These are phyloP conservation scores for Fusarium sp. DNA, from an alignment of 2,329 filamentous ascomycete species.

Conservation along the genomic window DNA sequence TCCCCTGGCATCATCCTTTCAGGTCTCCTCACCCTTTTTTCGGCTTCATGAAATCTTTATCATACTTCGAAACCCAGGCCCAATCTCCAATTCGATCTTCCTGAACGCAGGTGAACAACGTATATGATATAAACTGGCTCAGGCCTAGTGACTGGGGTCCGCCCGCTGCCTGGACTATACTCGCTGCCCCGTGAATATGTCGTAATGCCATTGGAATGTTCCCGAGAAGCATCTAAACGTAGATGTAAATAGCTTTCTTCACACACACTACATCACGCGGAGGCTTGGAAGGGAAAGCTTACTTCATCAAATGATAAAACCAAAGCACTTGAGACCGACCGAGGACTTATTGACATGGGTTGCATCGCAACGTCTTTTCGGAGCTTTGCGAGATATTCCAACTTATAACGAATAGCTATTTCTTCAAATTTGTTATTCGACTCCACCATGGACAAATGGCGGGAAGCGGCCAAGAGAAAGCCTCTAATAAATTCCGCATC, in stretches of 20 bases:
- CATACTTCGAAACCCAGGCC: neutral
- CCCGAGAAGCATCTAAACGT: neutral
- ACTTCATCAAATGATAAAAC: neutral
- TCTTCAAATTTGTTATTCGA: neutral
- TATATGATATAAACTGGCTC: neutral
- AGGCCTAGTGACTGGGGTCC: neutral
- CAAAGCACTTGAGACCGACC: neutral
- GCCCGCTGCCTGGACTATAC: neutral
- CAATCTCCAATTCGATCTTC: neutral
- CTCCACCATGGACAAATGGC: neutral
- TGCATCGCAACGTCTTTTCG: neutral
- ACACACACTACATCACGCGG: no score
- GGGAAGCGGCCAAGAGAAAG: neutral
- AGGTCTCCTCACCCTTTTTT: neutral
- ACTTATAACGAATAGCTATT: neutral
- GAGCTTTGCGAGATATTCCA: neutral
- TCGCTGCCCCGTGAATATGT: neutral
- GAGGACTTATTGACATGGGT: neutral
- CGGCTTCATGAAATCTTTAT: neutral
- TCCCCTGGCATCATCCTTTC: neutral
- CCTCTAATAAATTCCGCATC: neutral
- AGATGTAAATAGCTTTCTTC: neutral
- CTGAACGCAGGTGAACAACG: neutral
- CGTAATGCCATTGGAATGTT: neutral
- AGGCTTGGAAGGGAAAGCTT: neutral